These are phyloP conservation scores for Penicillium nordicum DNA, from an alignment of 2,329 filamentous ascomycete genomes.

Conservation along the genomic window DNA sequence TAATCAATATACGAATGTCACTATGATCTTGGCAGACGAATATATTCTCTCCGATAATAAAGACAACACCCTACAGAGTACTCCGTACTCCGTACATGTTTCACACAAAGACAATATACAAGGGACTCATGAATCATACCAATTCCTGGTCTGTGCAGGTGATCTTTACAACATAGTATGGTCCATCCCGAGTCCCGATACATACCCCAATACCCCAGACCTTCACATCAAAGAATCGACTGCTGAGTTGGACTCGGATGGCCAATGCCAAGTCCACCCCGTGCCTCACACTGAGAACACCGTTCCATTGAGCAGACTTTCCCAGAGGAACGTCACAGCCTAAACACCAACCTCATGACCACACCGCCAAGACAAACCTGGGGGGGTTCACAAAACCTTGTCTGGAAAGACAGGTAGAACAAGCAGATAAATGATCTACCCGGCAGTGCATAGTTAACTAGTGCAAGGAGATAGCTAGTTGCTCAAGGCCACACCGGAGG, in stretches of 20 bases:
- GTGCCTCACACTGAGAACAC: not conserved
- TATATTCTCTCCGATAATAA: not conserved
- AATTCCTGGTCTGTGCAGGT: not conserved
- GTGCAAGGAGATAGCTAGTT: not conserved
- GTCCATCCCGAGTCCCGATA: not conserved
- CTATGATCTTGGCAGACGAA: not conserved
- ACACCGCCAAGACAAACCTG: not conserved
- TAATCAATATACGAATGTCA: not conserved
- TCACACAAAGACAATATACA: not conserved
- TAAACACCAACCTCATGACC: not conserved
- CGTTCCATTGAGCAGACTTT: not conserved
- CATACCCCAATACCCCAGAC: not conserved
- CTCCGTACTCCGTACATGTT: not conserved
- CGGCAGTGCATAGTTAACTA: not conserved
- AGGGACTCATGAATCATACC: not conserved
- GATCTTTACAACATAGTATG: not conserved
- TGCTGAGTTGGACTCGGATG: not conserved
- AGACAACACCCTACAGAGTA: not conserved
- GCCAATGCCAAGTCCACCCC: constrained; percentile 4
- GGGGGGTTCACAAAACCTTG: not conserved
- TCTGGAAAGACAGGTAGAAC: not conserved
- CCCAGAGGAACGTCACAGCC: not conserved
- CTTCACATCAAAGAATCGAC: not conserved
- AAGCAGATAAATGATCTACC: constrained; percentile 10
- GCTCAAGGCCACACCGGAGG: not conserved